Conservation (phyloP, 192 early-diverging fungal species). For the Chytriomyces sp. region DNA sequence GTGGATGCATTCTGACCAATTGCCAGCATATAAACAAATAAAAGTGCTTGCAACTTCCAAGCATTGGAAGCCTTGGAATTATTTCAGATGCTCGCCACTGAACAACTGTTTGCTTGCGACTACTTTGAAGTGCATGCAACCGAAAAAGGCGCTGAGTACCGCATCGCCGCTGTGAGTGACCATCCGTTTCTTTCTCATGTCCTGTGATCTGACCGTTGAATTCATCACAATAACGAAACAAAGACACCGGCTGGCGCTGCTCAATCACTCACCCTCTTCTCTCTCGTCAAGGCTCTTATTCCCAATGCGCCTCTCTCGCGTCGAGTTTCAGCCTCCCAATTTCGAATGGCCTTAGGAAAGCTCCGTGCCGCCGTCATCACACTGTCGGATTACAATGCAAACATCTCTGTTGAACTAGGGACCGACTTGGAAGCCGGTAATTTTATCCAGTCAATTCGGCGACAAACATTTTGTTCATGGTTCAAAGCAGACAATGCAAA, state of each 20-base stretch:
- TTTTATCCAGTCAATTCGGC: not conserved
- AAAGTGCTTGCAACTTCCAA: no score
- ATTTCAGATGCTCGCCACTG: not conserved
- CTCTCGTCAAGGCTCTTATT: slow-evolving; percentile 22
- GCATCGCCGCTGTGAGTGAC: not conserved
- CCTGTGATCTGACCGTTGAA: not conserved
- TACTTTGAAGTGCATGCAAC: not conserved
- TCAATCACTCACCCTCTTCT: slow-evolving; percentile 15
- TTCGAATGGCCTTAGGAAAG: slow-evolving; percentile 32
- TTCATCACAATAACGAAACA: not conserved
- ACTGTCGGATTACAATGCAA: slow-evolving; percentile 25
- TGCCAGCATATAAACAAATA: no score
- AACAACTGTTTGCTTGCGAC: not conserved
- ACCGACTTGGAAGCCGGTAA: not conserved
- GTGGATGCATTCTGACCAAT: no score
- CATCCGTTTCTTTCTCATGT: not conserved
- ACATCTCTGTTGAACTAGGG: not conserved
- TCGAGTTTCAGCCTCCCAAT: slow-evolving; percentile 10
- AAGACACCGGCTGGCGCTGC: not conserved
- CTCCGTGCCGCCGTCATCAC: slow-evolving; percentile 26
- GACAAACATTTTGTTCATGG: not conserved
- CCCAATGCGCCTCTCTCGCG: slow-evolving; percentile 26
- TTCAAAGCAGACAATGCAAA: not conserved
- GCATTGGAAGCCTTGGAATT: no score
- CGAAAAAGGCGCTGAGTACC: not conserved